These are phyloP conservation scores for Auxenochlorella pyrenoidosa DNA, from an alignment of 139 green algal species.

Conservation along the genomic window DNA sequence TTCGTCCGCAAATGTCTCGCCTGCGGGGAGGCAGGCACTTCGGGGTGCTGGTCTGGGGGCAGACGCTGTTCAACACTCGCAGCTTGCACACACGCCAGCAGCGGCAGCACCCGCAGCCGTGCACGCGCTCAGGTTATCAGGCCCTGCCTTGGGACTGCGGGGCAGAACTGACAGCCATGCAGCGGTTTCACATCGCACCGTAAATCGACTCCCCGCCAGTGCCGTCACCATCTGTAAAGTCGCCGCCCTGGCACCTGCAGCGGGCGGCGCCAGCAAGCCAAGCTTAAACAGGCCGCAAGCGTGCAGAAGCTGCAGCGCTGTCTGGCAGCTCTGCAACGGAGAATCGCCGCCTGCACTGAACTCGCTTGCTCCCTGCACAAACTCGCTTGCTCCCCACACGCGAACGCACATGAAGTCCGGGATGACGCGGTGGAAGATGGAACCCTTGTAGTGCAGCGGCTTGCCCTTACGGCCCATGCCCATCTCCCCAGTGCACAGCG, in stretches of 20 bases:
- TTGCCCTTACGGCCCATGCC: slow-evolving; percentile 81
- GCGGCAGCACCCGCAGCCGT: too few species aligned
- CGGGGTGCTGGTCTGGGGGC: too few species aligned
- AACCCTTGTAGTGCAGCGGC: slow-evolving; percentile 87
- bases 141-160: too few species aligned
- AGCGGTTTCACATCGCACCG: slow-evolving; percentile 15
- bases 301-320: not conserved
- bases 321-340: too few species aligned
- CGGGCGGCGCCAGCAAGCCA: not conserved
- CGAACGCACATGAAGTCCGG: slow-evolving; percentile 72
- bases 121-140: too few species aligned
- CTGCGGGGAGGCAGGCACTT: not conserved
- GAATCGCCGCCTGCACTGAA: too few species aligned
- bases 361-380: not conserved
- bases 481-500: slow-evolving; percentile 90
- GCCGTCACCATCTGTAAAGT: slow-evolving; percentile 71
- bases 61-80: not conserved
- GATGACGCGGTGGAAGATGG: slow-evolving; percentile 86
- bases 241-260: slow-evolving; percentile 55
- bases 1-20: slow-evolving; percentile 44
- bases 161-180: too few species aligned
- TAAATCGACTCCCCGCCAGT: slow-evolving; percentile 87
- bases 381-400: not conserved
- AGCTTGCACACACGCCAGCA: too few species aligned
- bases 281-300: not conserved